Conservation (phyloP, 768 basidiomycete species). For the Rhizopogon sp. region DNA sequence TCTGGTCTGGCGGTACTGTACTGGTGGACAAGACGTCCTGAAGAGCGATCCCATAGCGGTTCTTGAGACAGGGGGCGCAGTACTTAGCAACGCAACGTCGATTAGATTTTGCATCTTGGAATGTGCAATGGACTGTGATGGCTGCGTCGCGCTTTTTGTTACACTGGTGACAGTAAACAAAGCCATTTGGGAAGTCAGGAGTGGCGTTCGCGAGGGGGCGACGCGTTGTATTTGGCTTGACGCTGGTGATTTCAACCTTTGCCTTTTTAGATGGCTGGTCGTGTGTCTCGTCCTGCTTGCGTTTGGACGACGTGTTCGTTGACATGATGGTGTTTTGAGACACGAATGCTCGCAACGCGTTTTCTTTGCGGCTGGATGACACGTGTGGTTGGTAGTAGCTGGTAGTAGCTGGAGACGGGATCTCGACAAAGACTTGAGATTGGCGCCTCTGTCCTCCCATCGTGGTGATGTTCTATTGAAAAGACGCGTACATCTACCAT, state of each 20-base stretch:
- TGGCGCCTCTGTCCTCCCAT: conserved; percentile 25
- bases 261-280: conserved; percentile 16
- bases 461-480: conserved; percentile 9
- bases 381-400: conserved; percentile 19
- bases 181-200: conserved; percentile 32
- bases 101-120: conserved; percentile 22
- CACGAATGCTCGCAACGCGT: conserved; percentile 28
- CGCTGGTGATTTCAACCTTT: conserved; percentile 15
- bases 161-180: conserved; percentile 70
- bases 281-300: conserved; percentile 38
- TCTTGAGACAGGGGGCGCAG: conserved; percentile 63
- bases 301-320: conserved; percentile 37
- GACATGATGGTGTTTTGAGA: conserved; percentile 25
- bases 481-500: conserved; percentile 16
- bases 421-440: conserved; percentile 53
- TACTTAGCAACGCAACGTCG: conserved; percentile 54
- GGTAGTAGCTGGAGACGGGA: conserved; percentile 42
- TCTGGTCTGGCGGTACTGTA: conserved; percentile 18
- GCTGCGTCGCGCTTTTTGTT: conserved; percentile 48
- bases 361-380: conserved; percentile 40
- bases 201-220: conserved; percentile 12
- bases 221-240: conserved; percentile 12
- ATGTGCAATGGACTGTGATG: conserved; percentile 37
- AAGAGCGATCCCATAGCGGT: conserved; percentile 48
- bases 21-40: conserved; percentile 38